These are phyloP conservation scores for Platanthera guangdongensis DNA, from an alignment of 106 monocot species.

Conservation along the genomic window DNA sequence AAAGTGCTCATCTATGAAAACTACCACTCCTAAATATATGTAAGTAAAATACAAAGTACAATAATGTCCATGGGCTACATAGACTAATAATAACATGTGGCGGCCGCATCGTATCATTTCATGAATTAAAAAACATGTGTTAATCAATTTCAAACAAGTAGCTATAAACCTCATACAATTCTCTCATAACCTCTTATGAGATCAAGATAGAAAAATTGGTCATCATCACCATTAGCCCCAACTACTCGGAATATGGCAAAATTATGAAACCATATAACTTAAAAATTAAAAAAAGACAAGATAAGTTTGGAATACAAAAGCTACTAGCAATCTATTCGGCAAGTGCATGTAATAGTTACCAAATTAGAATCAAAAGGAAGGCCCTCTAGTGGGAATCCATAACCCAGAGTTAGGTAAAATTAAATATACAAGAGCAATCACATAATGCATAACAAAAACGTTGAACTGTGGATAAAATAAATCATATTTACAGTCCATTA, in stretches of 20 bases:
- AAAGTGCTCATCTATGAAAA: too few species aligned
- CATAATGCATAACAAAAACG: too few species aligned
- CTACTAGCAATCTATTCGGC: slow-evolving; percentile 14
- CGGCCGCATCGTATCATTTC: too few species aligned
- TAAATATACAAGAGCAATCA: too few species aligned
- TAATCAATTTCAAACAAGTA: not conserved
- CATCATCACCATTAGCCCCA: not conserved
- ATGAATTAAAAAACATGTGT: not conserved
- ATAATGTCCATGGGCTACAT: too few species aligned
- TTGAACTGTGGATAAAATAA: too few species aligned
- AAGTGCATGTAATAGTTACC: slow-evolving; percentile 41
- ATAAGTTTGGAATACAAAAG: not conserved
- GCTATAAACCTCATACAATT: not conserved
- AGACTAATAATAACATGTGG: too few species aligned
- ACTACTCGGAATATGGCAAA: not conserved
- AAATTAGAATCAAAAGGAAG: slow-evolving; percentile 84
- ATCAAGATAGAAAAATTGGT: not conserved
- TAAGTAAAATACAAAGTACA: too few species aligned
- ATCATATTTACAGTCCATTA: too few species aligned
- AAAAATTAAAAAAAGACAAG: not conserved
- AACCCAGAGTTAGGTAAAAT: too few species aligned
- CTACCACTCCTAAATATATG: too few species aligned
- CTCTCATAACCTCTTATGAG: not conserved
- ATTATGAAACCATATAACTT: not conserved
- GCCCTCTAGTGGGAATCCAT: slow-evolving; percentile 78